A percentile compares a stretch with the other conserved stretches of the same genome.
phyloP scores from a whole-genome alignment of 2,329 filamentous ascomycete species.

The Alternaria triticina region DNA sequence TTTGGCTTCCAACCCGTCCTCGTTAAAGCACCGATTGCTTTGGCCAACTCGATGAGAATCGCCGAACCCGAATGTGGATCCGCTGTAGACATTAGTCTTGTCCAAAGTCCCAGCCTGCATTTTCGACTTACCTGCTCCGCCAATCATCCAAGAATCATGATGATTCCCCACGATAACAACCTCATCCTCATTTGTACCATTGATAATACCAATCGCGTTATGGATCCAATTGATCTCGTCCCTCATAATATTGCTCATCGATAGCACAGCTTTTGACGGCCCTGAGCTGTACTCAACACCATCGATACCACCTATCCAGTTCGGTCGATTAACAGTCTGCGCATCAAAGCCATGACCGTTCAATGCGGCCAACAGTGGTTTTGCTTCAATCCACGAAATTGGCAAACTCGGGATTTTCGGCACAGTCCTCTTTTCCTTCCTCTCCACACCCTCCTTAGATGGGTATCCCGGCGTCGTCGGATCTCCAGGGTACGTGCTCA shows the following conservation, averaged over 20 bases:
- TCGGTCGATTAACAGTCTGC: constrained; percentile 41
- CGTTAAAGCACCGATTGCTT: constrained; percentile 56
- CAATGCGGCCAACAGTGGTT: constrained; percentile 81
- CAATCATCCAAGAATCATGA: constrained; percentile 61
- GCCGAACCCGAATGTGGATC: constrained; percentile 60
- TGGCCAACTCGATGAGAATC: constrained; percentile 57
- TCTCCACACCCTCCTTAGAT: constrained; percentile 81
- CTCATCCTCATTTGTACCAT: constrained; percentile 65
- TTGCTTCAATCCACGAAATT: constrained; percentile 80
- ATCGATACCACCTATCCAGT: constrained; percentile 41
- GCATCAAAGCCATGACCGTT: constrained; percentile 77
- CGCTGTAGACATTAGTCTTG: constrained; percentile 25
- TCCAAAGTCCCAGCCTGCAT: neutral
- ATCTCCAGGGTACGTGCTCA: constrained; percentile 61
- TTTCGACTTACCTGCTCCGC: constrained; percentile 49
- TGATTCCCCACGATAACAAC: constrained; percentile 61
- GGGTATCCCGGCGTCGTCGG: constrained; percentile 67
- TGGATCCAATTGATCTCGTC: constrained; percentile 79
- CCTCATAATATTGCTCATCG: constrained; percentile 71
- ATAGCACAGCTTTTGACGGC: constrained; percentile 54
- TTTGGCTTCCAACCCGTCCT: constrained; percentile 58
- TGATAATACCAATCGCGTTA: constrained; percentile 73
- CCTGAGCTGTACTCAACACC: constrained; percentile 41
- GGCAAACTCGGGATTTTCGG: constrained; percentile 85
- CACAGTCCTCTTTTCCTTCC: constrained; percentile 62